Base-by-base conservation (phyloP, 2,329 filamentous ascomycete species). In the Tolypocladium pustulatum region DNA sequence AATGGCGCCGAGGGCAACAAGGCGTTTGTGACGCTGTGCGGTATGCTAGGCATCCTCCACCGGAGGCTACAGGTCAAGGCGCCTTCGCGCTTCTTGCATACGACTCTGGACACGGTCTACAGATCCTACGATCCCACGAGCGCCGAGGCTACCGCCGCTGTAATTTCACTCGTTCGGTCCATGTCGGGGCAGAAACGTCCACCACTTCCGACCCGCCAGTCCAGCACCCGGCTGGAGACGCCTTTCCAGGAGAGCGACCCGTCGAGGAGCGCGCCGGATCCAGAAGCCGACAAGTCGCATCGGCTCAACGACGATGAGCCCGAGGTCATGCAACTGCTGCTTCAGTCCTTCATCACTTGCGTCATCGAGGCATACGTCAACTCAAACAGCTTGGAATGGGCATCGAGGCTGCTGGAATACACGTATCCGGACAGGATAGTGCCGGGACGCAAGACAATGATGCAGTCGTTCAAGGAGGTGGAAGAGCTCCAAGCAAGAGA, bases 301-400 rank as follows among this genome's bases (percentile, higher is more conserved):
- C 59, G 63, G 51, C 62, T 64, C 20, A 77, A 79, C 53, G 78
- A 78, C 7, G 77, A 78, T 40, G 88, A 92, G 69, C 75, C 75
- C 2, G 80, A 78, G 10, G 75, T 91, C 61, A 83, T 87, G 66
- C 77, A 77, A 40, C 83, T 81, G 59, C 75, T 93, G 20, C 73
- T 93, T 30, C 86, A 90, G 67, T 85, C 86, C 1, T 92, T 94
- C 69, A 78, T 90, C n/a, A 90, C 88, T 0, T 88, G 89, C 67
- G 75, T 92, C 22, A 73, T 92, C 13, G 89, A 92, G 68, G 82
- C 87, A 53, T 93, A 90, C 64, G 80, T 90, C 61, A 84, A 85
- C 63, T 75, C 73, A 8, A 81, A 85, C 63, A 75, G 76, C 30
- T 70, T 87, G 69, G 79, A 82, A 53, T 87, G 84, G 85, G 79